Evolutionary conservation across 139 green algal genomes (phyloP).

Genomic region (Chlorella vulgaris): DNA sequence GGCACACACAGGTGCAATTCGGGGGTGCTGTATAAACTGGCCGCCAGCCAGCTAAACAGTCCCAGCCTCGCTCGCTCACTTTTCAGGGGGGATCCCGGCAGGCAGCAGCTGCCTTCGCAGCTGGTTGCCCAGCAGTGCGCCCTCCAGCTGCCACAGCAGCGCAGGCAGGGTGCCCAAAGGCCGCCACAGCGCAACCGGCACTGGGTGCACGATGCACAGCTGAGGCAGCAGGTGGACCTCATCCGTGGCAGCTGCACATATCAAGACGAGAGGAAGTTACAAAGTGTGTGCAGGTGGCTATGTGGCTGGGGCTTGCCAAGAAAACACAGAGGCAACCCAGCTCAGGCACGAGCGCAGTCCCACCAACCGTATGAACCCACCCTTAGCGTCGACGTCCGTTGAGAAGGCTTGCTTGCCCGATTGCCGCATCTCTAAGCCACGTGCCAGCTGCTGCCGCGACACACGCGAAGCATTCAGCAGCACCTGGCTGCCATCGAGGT

Average conservation of each 20-base stretch:
- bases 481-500: conserved; percentile 30
- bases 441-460: conserved; percentile 25
- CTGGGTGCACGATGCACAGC: conserved; percentile 45
- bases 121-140: conserved; percentile 38
- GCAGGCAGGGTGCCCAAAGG: conserved; percentile 33
- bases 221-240: conserved; percentile 47
- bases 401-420: conserved; percentile 1
- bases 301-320: too few relatives aligned
- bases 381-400: too few relatives aligned
- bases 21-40: neutral
- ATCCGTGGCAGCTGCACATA: neutral
- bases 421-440: conserved; percentile 7
- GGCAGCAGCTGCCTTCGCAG: conserved; percentile 39
- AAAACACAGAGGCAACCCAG: neutral
- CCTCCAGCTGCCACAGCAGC: conserved; percentile 47
- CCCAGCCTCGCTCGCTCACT: neutral
- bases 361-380: too few relatives aligned
- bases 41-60: neutral
- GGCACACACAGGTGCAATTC: neutral
- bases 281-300: too few relatives aligned
- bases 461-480: conserved; percentile 29
- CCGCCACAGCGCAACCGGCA: conserved; percentile 32
- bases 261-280: neutral
- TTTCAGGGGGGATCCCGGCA: neutral
- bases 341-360: too few relatives aligned